Evolutionary conservation across 805 yeast genomes (phyloP), one percentile per base, ranked within the genome.

Genomic region (Millerozyma acaciae): DNA sequence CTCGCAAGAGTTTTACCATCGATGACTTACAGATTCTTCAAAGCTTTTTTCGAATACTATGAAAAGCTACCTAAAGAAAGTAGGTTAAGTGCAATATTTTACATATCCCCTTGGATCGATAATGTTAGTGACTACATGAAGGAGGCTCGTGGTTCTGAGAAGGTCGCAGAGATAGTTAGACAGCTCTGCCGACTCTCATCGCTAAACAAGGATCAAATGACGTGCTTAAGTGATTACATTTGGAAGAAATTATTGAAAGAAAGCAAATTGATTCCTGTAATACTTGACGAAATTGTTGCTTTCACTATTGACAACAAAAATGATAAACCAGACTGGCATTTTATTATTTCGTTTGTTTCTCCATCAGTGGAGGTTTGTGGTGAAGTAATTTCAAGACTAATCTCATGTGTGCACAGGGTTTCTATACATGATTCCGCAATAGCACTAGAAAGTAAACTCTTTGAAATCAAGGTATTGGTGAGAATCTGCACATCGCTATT

Each of bases 351-450:
- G 1, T 67, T 82, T n/a, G 62, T 86, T 42, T 71, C 81, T 1
- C 88, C 95, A 3, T 78, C 90, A 1, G 64, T 80, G n/a, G 85
- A 80, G 42, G 66, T 84, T 2, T 79, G 87, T 47, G 80, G 85
- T 6, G 70, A 75, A 32, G 72, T 85, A 2, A 65, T 86, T 23
- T 54, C 67, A 20, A 65, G 83, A 40, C 53, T 87, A 25, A 68
- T 79, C 39, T 64, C 64, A 7, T 68, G 79, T 26, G 70, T 84
- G 1, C 66, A 67, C 21, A 65, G 71, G 7, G 69, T 79, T 16
- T 72, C 73, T 2, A 60, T 67, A 9, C 40, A 45, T 6, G 72
- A 64, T 37, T 56, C 66, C 1, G 53, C 62, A 2, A 56, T 65
- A 31, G 70, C 62, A 4, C 49, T 57, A 3, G 68, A 65, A 37